Base-by-base conservation (phyloP, 2,329 filamentous ascomycete genomes). In the Scedosporium apiospermum region DNA sequence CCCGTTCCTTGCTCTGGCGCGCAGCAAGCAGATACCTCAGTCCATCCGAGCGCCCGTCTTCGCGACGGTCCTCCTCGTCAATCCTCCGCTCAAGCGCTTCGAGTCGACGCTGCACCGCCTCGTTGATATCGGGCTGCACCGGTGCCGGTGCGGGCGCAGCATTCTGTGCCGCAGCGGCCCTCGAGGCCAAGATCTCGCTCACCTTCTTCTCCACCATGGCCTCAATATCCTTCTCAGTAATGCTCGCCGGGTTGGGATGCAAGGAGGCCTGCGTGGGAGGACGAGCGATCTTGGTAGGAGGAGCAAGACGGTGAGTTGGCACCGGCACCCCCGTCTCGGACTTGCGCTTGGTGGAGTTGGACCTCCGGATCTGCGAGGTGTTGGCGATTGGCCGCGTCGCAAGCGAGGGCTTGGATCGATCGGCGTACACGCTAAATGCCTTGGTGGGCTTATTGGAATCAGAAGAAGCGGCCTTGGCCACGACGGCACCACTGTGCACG, bases 121-220 rank as follows among this genome's bases (percentile, higher is more conserved):
- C 89, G 65, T 86, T 90, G 44, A 93, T 81, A 44, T 85, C 66
- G n/a, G 71, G 66, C 58, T 72, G 66, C 53, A 69, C 69, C 6
- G 76, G 65, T 18, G 71, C 63, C 51, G 76, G 66, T 64, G 78
- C 71, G 64, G 82, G 75, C 16, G 80, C 75, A 51, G 88, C 84
- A 41, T 68, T 67, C 53, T 27, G 51, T 16, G n/a, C 14, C 65
- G 83, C 82, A 16, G 84, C 71, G 1, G 84, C 85, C 61, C 88
- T 85, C n/a, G 88, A 87, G 0, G 93, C 91, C 1, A 98, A 79
- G 42, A 95, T 92, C 75, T 96, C 92, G 64, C 89, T 88, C 0
- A 98, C 90, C 70, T 96, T 96, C 68, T 89, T 90, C 74, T 96
- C 90, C 1, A 98, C 91, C 76, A 97, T 87, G 46, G 92, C 90